These are phyloP conservation scores for Fistulifera solaris DNA, from an alignment of 108 stramenopile genomes.

Conservation along the genomic window DNA sequence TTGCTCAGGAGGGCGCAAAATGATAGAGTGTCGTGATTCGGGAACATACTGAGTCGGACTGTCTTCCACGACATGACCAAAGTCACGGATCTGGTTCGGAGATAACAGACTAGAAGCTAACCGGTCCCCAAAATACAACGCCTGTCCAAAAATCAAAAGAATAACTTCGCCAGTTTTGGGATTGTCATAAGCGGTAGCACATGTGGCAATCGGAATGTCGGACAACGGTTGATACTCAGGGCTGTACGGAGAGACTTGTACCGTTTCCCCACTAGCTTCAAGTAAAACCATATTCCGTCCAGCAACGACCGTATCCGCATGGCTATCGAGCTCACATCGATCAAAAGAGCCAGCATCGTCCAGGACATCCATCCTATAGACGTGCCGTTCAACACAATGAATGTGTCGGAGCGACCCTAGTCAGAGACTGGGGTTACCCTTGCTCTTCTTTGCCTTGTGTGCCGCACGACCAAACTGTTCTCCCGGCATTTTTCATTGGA, in stretches of 20 bases:
- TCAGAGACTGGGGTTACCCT: too few species aligned
- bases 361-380: too few species aligned
- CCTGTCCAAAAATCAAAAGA: constrained; percentile 20
- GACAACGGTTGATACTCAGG: neutral
- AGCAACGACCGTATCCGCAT: constrained; percentile 19
- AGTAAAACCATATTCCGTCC: constrained; percentile 14
- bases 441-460: neutral
- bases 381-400: too few species aligned
- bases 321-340: constrained; percentile 14
- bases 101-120: constrained; percentile 18
- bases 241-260: constrained; percentile 5
- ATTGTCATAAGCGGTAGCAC: constrained; percentile 15
- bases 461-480: neutral
- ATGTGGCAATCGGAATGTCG: constrained; percentile 21
- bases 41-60: neutral
- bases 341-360: too few species aligned
- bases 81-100: constrained; percentile 29
- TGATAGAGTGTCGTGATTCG: neutral
- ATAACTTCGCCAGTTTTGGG: constrained; percentile 12
- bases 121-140: constrained; percentile 15
- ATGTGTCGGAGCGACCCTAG: too few species aligned
- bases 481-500: neutral
- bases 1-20: too few species aligned
- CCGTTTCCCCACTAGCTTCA: neutral
- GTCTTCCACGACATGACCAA: too few species aligned